Evolutionary conservation across 2,329 filamentous ascomycete species (phyloP), one percentile per base, ranked within the genome.

Genomic region (Neospermospora avenae): DNA sequence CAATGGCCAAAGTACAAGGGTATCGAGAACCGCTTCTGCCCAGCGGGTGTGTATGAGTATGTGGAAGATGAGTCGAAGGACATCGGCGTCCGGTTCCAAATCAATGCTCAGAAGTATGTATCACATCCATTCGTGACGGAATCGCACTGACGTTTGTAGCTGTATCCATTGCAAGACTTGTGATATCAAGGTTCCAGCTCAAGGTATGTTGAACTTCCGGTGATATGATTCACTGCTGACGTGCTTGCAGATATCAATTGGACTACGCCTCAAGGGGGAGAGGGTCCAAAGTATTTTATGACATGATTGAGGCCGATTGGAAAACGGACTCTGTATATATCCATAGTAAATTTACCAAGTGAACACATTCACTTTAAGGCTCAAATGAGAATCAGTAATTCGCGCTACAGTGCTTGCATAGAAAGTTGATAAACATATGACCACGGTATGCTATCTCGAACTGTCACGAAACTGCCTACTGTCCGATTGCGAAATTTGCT

Each of bases 131-230:
- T 20, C 14, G 14, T n/a, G 11, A 16, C 6, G 18, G 20, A 16
- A 24, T 42, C 2, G 13, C 25, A 4, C 4, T 56, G 11, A 60
- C n/a, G 3, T 77, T 18, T 22, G 42, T 68, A 96, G 93, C 77
- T 99, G 95, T 75, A 96, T 99, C 66, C 95, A 99, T 77, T 99
- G 95, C 83, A 99, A 99, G 83, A 99, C 95, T 14, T 99, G 95
- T 75, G 95, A 99, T 76, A 99, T 99, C 79, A 99, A 99, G 79
- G 93, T 91, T 16, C 95, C 95, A 7, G 85, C 88, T 64, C 95
- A 99, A 63, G 67, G 67, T 69, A 62, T 52, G 49, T 54, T 31
- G 10, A 3, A n/a, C 22, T 10, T 10, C 16, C 16, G 20, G 4
- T 35, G 18, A 20, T 42, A 11, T 20, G 22, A 14, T 31, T 6